phyloP scores from a whole-genome alignment of 176 grass and related monocot species.

The Carex parvula region DNA sequence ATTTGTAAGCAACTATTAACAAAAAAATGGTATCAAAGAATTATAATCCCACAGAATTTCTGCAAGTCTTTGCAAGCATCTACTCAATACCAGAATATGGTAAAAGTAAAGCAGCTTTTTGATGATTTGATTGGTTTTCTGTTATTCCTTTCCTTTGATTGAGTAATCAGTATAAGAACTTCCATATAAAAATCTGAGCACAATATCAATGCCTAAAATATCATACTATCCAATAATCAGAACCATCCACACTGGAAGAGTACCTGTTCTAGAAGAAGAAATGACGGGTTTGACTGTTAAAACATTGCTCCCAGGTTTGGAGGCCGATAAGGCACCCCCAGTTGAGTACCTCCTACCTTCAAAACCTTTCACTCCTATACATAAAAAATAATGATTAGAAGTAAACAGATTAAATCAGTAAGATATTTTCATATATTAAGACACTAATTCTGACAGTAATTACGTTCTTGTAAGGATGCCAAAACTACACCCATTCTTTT shows the following conservation, averaged over 20 bases:
- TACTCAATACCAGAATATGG: background rate
- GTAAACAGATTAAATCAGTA: constrained; percentile 7
- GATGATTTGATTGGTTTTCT: constrained; percentile 42
- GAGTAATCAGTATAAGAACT: background rate
- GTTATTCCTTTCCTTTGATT: constrained; percentile 46
- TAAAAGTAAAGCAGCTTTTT: background rate
- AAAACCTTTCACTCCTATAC: constrained; percentile 25
- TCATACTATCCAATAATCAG: background rate
- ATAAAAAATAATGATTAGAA: constrained; percentile 4
- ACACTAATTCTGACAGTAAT: background rate
- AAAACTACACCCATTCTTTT: background rate
- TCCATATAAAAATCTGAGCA: background rate
- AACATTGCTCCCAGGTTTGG: constrained; percentile 29
- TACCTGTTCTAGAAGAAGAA: constrained; percentile 31
- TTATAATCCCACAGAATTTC: constrained; percentile 47
- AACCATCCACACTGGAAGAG: background rate
- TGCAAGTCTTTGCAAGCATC: constrained; percentile 12
- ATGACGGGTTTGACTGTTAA: constrained; percentile 18
- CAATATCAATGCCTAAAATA: constrained; percentile 15
- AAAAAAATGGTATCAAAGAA: constrained; percentile 26
- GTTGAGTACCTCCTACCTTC: constrained; percentile 35
- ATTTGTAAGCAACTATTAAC: background rate
- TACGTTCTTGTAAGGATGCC: background rate
- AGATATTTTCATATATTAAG: background rate
- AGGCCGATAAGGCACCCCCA: constrained; percentile 22